Evolutionary conservation across 257 asterid species (phyloP).

Genomic region (Fraxinus anomala): DNA sequence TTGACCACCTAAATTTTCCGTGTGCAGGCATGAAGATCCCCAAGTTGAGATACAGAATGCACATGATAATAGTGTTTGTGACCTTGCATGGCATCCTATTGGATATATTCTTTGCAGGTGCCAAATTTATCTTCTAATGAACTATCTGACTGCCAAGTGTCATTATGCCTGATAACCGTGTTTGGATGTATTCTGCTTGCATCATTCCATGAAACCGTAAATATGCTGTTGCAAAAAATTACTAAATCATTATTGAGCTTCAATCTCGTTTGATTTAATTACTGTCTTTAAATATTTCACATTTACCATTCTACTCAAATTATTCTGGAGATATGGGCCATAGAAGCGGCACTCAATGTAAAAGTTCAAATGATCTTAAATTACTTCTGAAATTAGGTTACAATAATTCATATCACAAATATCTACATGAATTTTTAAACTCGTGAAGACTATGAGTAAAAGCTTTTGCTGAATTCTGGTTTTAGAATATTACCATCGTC

Average conservation of each 20-base stretch:
- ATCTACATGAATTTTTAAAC: conserved; percentile 1
- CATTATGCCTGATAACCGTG: not conserved
- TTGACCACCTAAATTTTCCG: conserved; percentile 22
- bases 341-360: not conserved
- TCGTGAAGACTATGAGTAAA: not conserved
- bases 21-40: conserved; percentile 89
- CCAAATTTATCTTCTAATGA: not conserved
- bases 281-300: not conserved
- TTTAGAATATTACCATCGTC: not conserved
- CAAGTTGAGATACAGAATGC: conserved; percentile 91
- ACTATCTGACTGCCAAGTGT: not conserved
- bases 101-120: conserved; percentile 98
- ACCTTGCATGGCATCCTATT: conserved; percentile 99
- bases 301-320: not conserved
- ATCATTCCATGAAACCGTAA: not conserved
- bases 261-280: not conserved
- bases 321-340: not conserved
- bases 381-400: not conserved
- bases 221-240: not conserved
- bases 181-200: conserved; percentile 2
- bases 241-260: not conserved
- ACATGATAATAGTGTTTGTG: conserved; percentile 97
- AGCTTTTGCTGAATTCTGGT: conserved; percentile 14
- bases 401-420: not conserved
- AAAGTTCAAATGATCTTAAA: not conserved